Percentiles rank a stretch among this genome's conserved stretches.
Conservation (phyloP, 805 yeast genomes). For the Myxozyma melibiosi region DNA sequence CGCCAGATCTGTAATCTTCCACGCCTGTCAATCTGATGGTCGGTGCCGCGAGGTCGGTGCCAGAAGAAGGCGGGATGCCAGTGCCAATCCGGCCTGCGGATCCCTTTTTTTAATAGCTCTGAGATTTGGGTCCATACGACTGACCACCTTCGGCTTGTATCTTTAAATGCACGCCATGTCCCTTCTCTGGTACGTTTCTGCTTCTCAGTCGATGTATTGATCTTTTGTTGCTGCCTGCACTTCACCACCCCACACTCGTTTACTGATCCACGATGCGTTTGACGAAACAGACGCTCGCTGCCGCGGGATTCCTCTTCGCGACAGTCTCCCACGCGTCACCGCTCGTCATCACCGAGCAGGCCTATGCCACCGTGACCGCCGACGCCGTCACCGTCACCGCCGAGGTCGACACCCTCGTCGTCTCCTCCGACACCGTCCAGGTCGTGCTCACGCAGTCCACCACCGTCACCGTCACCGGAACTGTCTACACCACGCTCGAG, state of each 20-base stretch:
- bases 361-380: slow-evolving; percentile 2
- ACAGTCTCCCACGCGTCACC: slow-evolving; percentile 2
- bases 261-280: neutral
- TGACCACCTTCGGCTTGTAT: too few species aligned
- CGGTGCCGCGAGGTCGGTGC: too few species aligned
- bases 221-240: neutral
- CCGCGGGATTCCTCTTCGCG: neutral
- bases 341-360: slow-evolving; percentile 5
- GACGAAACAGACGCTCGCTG: neutral
- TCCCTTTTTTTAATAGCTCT: too few species aligned
- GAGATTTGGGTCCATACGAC: too few species aligned
- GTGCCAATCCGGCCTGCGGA: too few species aligned
- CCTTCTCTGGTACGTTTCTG: too few species aligned
- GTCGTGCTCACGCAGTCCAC: neutral
- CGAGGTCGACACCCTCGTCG: slow-evolving; percentile 1
- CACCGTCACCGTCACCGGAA: slow-evolving; percentile 13
- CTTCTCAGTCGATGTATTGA: too few species aligned
- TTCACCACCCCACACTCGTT: too few species aligned
- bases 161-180: too few species aligned
- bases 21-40: too few species aligned
- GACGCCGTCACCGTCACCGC: slow-evolving; percentile 4
- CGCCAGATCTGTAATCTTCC: too few species aligned
- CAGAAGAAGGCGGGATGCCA: too few species aligned
- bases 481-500: slow-evolving; percentile 12
- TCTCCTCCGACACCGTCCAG: slow-evolving; percentile 17